These are phyloP conservation scores for Dentipellis sp. DNA, from an alignment of 768 basidiomycete species.

Conservation along the genomic window DNA sequence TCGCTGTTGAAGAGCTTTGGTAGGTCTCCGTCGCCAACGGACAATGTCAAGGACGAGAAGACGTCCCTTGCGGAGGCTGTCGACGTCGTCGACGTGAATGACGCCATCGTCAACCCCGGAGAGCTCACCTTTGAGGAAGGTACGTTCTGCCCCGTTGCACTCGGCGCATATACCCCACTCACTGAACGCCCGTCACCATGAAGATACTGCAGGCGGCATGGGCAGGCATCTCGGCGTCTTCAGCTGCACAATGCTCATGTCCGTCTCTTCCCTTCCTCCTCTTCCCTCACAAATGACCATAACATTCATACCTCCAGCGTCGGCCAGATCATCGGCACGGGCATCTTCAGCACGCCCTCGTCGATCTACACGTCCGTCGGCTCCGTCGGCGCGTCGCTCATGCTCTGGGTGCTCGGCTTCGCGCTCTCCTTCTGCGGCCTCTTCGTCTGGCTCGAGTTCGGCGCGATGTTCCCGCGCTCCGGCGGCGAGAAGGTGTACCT, in stretches of 20 bases:
- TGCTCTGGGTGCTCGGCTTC: constrained; percentile 52
- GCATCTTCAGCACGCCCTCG: constrained; percentile 55
- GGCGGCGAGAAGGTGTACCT: constrained; percentile 55
- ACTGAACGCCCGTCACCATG: too few species aligned
- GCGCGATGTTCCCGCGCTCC: constrained; percentile 50
- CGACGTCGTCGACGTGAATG: neutral
- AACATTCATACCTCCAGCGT: neutral
- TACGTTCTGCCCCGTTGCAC: neutral
- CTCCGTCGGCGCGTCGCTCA: constrained; percentile 51
- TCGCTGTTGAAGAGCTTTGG: too few species aligned
- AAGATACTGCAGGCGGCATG: constrained; percentile 1
- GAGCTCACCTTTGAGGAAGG: constrained; percentile 1
- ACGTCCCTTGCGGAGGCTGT: neutral
- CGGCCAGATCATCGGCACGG: constrained; percentile 43
- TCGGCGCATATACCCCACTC: neutral
- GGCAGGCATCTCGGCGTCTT: neutral
- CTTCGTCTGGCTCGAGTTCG: constrained; percentile 57
- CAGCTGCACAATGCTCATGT: constrained; percentile 2
- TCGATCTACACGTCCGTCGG: constrained; percentile 48
- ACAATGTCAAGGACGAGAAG: neutral
- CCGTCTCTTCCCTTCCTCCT: neutral
- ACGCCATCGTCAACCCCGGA: neutral
- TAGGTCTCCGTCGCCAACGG: neutral
- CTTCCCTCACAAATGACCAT: neutral
- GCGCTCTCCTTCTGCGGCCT: constrained; percentile 47